Conservation (phyloP, 305 asterid species). For the Rubia balearica region DNA sequence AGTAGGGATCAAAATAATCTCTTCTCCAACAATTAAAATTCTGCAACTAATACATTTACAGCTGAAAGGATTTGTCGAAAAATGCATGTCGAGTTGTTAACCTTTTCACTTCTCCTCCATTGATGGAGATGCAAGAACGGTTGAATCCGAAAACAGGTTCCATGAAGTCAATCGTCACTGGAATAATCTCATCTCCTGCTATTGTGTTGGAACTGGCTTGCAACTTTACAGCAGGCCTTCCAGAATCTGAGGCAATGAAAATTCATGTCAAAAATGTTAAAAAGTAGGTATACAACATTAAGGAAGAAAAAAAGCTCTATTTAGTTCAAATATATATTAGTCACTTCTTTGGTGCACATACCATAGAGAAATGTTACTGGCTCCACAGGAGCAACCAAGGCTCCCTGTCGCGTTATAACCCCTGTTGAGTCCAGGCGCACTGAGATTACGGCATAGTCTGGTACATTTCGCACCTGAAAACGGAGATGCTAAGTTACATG, state of each 20-base stretch:
- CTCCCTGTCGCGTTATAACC: constrained; percentile 63
- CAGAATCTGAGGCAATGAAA: constrained; percentile 42
- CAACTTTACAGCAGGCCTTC: constrained; percentile 64
- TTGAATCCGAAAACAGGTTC: constrained; percentile 85
- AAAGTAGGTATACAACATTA: neutral
- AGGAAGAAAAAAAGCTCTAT: neutral
- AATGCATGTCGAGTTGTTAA: constrained; percentile 18
- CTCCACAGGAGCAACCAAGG: constrained; percentile 61
- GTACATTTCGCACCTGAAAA: constrained; percentile 49
- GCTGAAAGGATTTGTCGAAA: neutral
- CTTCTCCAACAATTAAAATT: neutral
- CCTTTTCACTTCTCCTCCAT: constrained; percentile 72
- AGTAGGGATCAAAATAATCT: constrained; percentile 13
- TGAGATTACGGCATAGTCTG: constrained; percentile 51
- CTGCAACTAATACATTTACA: neutral
- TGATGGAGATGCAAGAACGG: constrained; percentile 47
- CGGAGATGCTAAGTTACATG: neutral
- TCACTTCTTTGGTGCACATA: constrained; percentile 21
- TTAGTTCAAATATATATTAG: neutral
- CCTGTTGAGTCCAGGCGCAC: constrained; percentile 51
- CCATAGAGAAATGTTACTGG: constrained; percentile 87
- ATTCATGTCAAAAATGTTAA: neutral
- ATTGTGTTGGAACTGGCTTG: constrained; percentile 53
- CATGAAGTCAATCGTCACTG: constrained; percentile 50
- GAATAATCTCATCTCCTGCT: constrained; percentile 46